Conservation (phyloP, 2,329 filamentous ascomycete genomes). For the Zalaria sp. region DNA sequence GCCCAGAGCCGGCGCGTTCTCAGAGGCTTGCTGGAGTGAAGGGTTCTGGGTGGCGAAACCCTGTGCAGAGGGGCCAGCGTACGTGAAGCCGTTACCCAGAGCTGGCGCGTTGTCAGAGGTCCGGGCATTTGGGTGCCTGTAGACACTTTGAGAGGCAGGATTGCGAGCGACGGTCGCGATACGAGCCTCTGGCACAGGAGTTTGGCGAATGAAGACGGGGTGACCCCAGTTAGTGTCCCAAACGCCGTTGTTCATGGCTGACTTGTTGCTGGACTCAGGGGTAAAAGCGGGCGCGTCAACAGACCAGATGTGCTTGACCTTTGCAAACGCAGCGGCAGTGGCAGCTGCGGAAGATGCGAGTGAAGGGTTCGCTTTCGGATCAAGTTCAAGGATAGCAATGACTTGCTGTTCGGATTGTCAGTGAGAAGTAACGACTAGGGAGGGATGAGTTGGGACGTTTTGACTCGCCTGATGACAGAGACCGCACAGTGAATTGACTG, state of each 20-base stretch:
- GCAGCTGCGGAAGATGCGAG: neutral
- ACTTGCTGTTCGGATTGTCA: neutral
- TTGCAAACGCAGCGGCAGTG: neutral
- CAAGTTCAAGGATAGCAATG: neutral
- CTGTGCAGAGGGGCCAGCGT: neutral
- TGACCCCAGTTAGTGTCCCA: neutral
- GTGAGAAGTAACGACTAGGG: too few species aligned
- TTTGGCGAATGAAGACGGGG: conserved; percentile 2
- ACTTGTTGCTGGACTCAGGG: neutral
- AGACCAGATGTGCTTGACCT: neutral
- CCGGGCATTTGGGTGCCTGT: neutral
- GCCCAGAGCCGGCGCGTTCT: too few species aligned
- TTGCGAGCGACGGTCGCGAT: neutral
- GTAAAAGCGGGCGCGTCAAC: neutral
- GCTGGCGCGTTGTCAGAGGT: neutral
- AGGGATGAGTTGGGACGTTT: neutral
- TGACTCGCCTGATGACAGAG: conserved; percentile 1
- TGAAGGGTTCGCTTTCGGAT: neutral
- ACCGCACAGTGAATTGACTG: neutral
- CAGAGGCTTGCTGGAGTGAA: too few species aligned
- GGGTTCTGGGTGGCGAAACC: neutral
- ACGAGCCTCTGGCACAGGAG: neutral
- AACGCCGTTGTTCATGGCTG: neutral
- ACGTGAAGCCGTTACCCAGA: neutral
- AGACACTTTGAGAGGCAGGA: neutral